Base-by-base conservation (phyloP, 768 basidiomycete species). In the Wakefieldia striispora region DNA sequence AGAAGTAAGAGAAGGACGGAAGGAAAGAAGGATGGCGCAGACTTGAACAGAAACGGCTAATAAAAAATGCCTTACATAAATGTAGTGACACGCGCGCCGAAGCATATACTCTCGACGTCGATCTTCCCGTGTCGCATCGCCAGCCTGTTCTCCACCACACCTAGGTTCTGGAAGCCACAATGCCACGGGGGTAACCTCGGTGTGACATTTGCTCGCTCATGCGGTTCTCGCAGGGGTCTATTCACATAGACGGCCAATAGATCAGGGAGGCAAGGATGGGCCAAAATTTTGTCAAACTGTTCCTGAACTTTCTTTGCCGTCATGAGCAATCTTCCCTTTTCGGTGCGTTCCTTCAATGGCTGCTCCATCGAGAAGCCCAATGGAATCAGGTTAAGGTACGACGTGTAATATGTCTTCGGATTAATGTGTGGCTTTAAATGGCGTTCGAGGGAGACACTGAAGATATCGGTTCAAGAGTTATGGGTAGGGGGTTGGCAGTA, bases 341-440 rank as follows among this genome's bases (percentile, higher is more conserved):
- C 53, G 9, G 11, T 43, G 20, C 1, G 35, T 40, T 51, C 51
- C 13, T 13, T 38, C 42, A 61, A 43, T 10, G 45, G 31, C 9
- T 2, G 36, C 4, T 44, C 7, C 57, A 62, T 59, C 27, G 60
- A 58, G 23, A 61, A 53, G n/a, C 57, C 48, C 39, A 46, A n/a
- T 1, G 60, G 60, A 6, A 61, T 21, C 19, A 56, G 0, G 7
- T 40, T 43, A 6, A 53, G 53, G 1, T 53, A 51, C 1, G 60
- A 51, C 36, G 62, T 44, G 23, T 62, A 38, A 31, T 62, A 57
- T 4, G 51, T 62, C 40, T 5, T 51, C 14, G 59, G 59, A 11
- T 61, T 10, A n/a, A 60, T 39, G 6, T 47, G 55, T 16, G 51
- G 51, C 27, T 52, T 59, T 34, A 61, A 31, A 36, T 50, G 53